Evolutionary conservation across 805 yeast species (phyloP).

Genomic region (Maudiozyma bulderi): DNA sequence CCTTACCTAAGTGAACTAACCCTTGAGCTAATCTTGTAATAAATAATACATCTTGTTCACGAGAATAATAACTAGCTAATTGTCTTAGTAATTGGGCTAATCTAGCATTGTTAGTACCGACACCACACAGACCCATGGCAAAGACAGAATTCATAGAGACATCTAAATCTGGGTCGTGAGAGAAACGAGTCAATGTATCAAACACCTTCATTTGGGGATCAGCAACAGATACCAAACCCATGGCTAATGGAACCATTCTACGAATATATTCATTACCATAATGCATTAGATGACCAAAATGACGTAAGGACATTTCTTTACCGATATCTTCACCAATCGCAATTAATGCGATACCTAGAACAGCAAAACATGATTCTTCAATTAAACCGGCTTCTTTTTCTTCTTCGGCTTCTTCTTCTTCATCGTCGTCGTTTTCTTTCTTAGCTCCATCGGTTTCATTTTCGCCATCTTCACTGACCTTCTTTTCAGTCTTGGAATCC

Average conservation of each 20-base stretch:
- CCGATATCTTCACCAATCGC: conserved; percentile 98
- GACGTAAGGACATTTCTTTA: conserved; percentile 93
- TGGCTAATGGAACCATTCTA: conserved; percentile 95
- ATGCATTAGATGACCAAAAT: conserved; percentile 95
- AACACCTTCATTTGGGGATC: conserved; percentile 95
- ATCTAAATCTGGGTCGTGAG: conserved; percentile 90
- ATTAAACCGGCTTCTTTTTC: conserved; percentile 25
- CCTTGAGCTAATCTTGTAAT: conserved; percentile 95
- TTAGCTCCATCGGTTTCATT: conserved; percentile 22
- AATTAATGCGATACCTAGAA: conserved; percentile 85
- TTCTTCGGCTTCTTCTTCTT: conserved; percentile 16
- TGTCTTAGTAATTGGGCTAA: conserved; percentile 92
- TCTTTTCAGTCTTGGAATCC: conserved; percentile 29
- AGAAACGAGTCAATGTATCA: conserved; percentile 89
- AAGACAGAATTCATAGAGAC: conserved; percentile 93
- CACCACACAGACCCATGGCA: conserved; percentile 96
- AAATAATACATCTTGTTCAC: conserved; percentile 83
- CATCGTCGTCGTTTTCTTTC: conserved; percentile 30
- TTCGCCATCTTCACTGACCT: conserved; percentile 11
- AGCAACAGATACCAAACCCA: conserved; percentile 88
- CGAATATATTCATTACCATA: conserved; percentile 88
- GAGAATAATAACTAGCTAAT: conserved; percentile 83
- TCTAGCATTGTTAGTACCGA: conserved; percentile 98
- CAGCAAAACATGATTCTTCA: conserved; percentile 65
- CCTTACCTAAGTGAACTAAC: conserved; percentile 89